Base-by-base conservation (phyloP, 1,284 basidiomycete genomes). In the Pseudozyma flocculosa region DNA sequence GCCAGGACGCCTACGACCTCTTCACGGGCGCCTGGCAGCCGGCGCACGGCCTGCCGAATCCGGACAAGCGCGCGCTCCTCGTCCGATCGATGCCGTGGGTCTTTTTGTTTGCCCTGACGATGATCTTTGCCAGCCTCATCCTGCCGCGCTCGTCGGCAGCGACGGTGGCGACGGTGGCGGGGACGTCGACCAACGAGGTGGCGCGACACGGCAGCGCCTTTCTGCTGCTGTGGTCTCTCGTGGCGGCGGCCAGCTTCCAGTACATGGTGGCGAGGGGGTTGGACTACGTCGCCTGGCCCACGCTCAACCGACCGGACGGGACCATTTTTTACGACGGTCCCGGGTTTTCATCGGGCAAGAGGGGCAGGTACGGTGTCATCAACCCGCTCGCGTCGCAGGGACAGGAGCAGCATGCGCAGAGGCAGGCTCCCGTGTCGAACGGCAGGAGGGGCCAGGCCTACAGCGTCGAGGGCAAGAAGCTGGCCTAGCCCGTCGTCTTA, bases 21-120 rank as follows among this genome's bases (percentile, higher is more conserved):
- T 84, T 98, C 67, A 94, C 92, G 7, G 95, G 95, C 10, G 83
- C 85, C 5, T 99, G 92, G 90, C 78, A 69, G 9, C 81, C 86
- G 15, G 81, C 83, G 9, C 80, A 85, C 9, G 79, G 86, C 55
- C 85, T 86, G 50, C 82, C 92, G 48, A 82, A 92, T 45, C 82
- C 85, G 13, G 93, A 97, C 77, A 82, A 83, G 46, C 84, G 92
- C 45, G 88, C 91, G 13, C 79, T 94, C 57, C 73, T 89, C 43
- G 87, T 88, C 71, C 88, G 90, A 67, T 85, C 89, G 34, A 86
- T 92, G 81, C 94, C 94, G 17, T 89, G 90, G 65, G 80, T 90
- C 32, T 82, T 89, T 19, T 85, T 83, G 21, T 90, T 92, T 74
- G 87, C 91, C 10, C 22, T 70, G 0, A 60, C 90, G 41, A 90